These are phyloP conservation scores for Adansonia rubrostipa DNA, from an alignment of 441 rosid genomes.

Conservation along the genomic window DNA sequence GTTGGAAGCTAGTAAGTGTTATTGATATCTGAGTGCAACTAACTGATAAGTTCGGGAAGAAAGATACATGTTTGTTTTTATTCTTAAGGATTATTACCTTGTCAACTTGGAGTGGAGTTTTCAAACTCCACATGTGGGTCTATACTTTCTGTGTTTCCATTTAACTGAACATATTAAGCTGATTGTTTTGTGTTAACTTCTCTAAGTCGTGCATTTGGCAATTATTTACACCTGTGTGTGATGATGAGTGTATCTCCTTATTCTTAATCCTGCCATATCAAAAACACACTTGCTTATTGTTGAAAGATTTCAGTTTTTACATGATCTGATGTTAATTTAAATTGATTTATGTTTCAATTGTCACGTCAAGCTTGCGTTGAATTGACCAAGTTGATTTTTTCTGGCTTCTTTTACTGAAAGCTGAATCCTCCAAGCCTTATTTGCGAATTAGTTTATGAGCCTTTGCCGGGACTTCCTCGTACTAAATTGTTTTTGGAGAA, in stretches of 20 bases:
- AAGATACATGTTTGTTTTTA: not conserved
- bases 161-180: not conserved
- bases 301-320: not conserved
- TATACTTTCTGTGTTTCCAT: not conserved
- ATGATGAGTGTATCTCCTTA: not conserved
- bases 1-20: not conserved
- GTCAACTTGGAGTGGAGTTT: not conserved
- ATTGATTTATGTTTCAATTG: not conserved
- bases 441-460: not conserved
- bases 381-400: not conserved
- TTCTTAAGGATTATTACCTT: constrained; percentile 4
- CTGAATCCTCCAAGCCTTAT: not conserved
- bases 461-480: not conserved
- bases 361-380: not conserved
- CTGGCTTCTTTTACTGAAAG: not conserved
- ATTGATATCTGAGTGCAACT: constrained; percentile 16
- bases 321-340: not conserved
- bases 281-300: not conserved
- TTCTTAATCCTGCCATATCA: not conserved
- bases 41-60: not conserved
- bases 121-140: not conserved
- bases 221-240: not conserved
- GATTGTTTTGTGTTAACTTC: not conserved
- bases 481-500: not conserved
- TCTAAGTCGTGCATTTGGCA: not conserved